phyloP scores from a whole-genome alignment of 2,329 filamentous ascomycete species.

The Penicillium sp. region DNA sequence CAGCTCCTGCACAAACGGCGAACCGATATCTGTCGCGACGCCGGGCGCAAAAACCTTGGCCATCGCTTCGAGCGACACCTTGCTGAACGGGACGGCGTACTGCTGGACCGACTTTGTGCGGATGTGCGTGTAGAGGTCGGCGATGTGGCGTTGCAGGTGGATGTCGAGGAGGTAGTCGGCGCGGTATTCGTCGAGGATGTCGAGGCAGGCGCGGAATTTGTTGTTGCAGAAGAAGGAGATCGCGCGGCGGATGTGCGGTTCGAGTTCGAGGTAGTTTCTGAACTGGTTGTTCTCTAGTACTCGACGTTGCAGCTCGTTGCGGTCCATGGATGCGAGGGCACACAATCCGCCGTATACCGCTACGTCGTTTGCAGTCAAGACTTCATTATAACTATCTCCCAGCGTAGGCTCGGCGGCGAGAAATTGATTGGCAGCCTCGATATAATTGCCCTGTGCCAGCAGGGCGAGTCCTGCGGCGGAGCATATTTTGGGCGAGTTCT shows the following conservation, averaged over 20 bases:
- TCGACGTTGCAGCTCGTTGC: slow-evolving; percentile 65
- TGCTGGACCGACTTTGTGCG: slow-evolving; percentile 89
- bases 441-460: slow-evolving; percentile 54
- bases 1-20: slow-evolving; percentile 58
- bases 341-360: slow-evolving; percentile 89
- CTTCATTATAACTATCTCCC: slow-evolving; percentile 59
- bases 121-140: slow-evolving; percentile 67
- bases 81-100: slow-evolving; percentile 86
- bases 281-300: slow-evolving; percentile 81
- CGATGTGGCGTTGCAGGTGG: slow-evolving; percentile 72
- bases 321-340: slow-evolving; percentile 83
- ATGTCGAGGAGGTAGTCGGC: slow-evolving; percentile 88
- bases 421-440: slow-evolving; percentile 69
- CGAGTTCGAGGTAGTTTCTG: slow-evolving; percentile 82
- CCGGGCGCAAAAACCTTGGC: slow-evolving; percentile 68
- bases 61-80: slow-evolving; percentile 76
- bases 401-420: slow-evolving; percentile 59
- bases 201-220: slow-evolving; percentile 80
- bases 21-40: slow-evolving; percentile 56
- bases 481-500: slow-evolving; percentile 62
- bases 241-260: slow-evolving; percentile 89
- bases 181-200: slow-evolving; percentile 75
- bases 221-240: slow-evolving; percentile 85
- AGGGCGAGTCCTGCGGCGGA: slow-evolving; percentile 59
- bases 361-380: slow-evolving; percentile 80